phyloP scores from a whole-genome alignment of 1,139 yeast species.

The Fermentozyma sake region DNA sequence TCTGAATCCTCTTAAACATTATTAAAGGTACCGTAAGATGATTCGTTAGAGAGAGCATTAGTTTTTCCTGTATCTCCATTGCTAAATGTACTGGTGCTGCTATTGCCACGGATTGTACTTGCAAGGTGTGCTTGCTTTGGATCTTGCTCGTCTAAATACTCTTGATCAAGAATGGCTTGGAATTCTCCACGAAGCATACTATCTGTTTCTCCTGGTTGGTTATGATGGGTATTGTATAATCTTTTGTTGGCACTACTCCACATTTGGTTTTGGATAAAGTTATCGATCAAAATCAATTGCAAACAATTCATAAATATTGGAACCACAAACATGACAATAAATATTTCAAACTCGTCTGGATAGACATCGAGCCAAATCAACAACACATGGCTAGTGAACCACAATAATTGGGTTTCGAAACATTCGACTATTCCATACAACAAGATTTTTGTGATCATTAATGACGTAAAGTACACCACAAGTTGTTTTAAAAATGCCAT shows the following conservation, averaged over 20 bases:
- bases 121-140: too few relatives aligned
- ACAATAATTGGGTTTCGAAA: conserved; percentile 36
- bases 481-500: conserved; percentile 72
- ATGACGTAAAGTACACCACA: conserved; percentile 56
- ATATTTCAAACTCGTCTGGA: conserved; percentile 74
- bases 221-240: conserved; percentile 11
- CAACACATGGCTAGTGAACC: conserved; percentile 43
- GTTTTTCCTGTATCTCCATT: too few relatives aligned
- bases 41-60: too few relatives aligned
- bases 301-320: conserved; percentile 79
- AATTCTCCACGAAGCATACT: conserved; percentile 10
- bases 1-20: too few relatives aligned
- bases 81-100: too few relatives aligned
- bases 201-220: conserved; percentile 11
- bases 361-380: conserved; percentile 77
- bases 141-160: conserved; percentile 1
- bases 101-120: too few relatives aligned
- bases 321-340: conserved; percentile 78
- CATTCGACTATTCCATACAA: conserved; percentile 36
- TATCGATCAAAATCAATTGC: conserved; percentile 83
- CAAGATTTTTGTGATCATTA: conserved; percentile 62
- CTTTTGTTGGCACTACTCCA: conserved; percentile 22
- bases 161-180: conserved; percentile 6
- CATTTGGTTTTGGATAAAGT: conserved; percentile 62
- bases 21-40: too few relatives aligned